Conservation (phyloP, 2,329 filamentous ascomycete genomes). For the Canariomyces notabilis region DNA sequence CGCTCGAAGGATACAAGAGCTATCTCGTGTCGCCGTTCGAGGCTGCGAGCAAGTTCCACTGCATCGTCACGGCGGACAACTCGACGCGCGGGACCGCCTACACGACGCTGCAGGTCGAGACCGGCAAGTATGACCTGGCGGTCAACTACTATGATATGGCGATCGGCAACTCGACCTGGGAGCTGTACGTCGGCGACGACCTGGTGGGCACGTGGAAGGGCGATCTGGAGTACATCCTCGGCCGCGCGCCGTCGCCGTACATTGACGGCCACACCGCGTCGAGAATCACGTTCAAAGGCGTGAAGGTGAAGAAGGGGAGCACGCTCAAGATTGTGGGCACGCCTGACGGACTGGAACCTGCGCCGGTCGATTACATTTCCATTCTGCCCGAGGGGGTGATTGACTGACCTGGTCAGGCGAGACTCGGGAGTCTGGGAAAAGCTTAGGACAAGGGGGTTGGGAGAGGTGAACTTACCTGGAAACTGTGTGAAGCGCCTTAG, state of each 20-base stretch:
- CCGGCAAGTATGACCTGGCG: conserved; percentile 56
- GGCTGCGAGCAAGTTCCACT: conserved; percentile 49
- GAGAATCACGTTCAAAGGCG: conserved; percentile 51
- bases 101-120: conserved; percentile 41
- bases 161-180: conserved; percentile 62
- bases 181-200: conserved; percentile 50
- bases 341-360: conserved; percentile 57
- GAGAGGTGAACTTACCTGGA: no score
- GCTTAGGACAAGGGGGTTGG: no score
- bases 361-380: conserved; percentile 62
- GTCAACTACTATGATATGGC: conserved; percentile 60
- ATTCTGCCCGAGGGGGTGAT: conserved; percentile 54
- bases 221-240: conserved; percentile 54
- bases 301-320: conserved; percentile 48
- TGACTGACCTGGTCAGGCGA: conserved; percentile 37
- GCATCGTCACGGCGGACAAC: conserved; percentile 53
- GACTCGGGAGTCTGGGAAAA: no score
- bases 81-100: conserved; percentile 45
- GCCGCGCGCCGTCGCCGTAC: conserved; percentile 52
- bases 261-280: conserved; percentile 62
- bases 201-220: conserved; percentile 55
- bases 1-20: conserved; percentile 50
- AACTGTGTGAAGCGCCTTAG: no score
- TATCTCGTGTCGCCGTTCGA: conserved; percentile 54
- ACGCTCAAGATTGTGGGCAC: conserved; percentile 50